Evolutionary conservation across 106 monocot genomes (phyloP).

Genomic region (Cymbidium sinense): DNA sequence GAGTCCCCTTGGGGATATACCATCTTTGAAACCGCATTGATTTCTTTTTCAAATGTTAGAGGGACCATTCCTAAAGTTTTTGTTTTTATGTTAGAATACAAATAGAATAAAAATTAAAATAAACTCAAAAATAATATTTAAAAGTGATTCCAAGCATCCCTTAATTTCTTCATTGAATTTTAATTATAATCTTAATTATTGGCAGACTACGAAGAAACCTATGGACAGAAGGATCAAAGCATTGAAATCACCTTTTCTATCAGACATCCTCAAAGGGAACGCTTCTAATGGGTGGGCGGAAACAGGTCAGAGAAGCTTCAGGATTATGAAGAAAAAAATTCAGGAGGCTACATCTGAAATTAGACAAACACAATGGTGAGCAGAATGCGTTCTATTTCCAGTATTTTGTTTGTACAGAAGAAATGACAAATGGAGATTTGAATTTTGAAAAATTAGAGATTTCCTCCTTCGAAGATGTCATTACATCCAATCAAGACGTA

Average conservation of each 20-base stretch:
- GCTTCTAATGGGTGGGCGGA: slow-evolving; percentile 37
- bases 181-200: neutral
- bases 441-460: no score
- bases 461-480: no score
- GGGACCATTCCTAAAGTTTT: no score
- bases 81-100: no score
- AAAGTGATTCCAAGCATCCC: no score
- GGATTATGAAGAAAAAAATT: slow-evolving; percentile 49
- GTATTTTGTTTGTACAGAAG: neutral
- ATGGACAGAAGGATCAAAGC: slow-evolving; percentile 21
- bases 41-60: no score
- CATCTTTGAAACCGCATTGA: no score
- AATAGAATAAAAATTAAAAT: no score
- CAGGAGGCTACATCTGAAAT: slow-evolving; percentile 50
- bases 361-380: slow-evolving; percentile 22
- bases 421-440: neutral
- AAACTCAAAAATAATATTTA: no score
- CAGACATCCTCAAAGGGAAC: slow-evolving; percentile 38
- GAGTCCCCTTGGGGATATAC: no score
- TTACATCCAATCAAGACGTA: no score
- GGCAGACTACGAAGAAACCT: slow-evolving; percentile 57
- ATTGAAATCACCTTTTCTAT: slow-evolving; percentile 30
- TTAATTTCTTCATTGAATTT: neutral
- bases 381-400: neutral
- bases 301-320: slow-evolving; percentile 55